Evolutionary conservation across 2,329 filamentous ascomycete genomes (phyloP).

Genomic region (Exophiala alcalophila): DNA sequence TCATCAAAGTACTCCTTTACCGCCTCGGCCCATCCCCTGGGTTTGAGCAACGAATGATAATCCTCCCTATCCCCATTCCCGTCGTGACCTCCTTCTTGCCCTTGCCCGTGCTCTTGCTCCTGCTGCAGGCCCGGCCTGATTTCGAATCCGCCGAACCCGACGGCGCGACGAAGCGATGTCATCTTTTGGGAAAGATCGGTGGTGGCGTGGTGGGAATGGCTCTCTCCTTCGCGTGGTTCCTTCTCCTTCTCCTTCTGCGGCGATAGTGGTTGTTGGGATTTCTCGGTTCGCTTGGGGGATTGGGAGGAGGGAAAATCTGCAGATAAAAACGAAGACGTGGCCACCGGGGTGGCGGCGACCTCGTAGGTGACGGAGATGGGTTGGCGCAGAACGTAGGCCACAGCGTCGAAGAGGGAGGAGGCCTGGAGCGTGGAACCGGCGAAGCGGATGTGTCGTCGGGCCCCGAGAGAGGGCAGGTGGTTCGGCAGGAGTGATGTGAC

Average conservation of each 20-base stretch:
- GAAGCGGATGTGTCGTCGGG: slow-evolving; percentile 5
- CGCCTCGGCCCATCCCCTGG: slow-evolving; percentile 2
- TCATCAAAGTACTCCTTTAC: slow-evolving; percentile 6
- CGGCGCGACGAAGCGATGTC: neutral
- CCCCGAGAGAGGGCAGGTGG: neutral
- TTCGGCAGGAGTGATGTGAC: slow-evolving; percentile 5
- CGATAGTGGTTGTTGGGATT: too few species aligned
- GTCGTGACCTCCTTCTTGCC: neutral
- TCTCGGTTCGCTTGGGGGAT: too few species aligned
- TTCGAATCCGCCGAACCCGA: slow-evolving; percentile 2
- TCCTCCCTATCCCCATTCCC: too few species aligned
- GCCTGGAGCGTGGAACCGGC: slow-evolving; percentile 2
- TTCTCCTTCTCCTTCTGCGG: neutral
- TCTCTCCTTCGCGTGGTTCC: too few species aligned
- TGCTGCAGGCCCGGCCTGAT: too few species aligned
- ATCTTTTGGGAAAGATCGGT: neutral
- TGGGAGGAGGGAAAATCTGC: too few species aligned
- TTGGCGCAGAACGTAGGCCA: slow-evolving; percentile 9
- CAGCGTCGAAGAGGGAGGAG: slow-evolving; percentile 6
- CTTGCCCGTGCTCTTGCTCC: neutral
- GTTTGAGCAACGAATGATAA: neutral
- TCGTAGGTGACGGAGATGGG: slow-evolving; percentile 5
- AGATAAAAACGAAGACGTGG: too few species aligned
- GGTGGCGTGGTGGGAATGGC: too few species aligned
- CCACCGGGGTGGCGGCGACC: neutral